phyloP scores from a whole-genome alignment of 495 filamentous ascomycete genomes.

The Neurospora terricola region DNA sequence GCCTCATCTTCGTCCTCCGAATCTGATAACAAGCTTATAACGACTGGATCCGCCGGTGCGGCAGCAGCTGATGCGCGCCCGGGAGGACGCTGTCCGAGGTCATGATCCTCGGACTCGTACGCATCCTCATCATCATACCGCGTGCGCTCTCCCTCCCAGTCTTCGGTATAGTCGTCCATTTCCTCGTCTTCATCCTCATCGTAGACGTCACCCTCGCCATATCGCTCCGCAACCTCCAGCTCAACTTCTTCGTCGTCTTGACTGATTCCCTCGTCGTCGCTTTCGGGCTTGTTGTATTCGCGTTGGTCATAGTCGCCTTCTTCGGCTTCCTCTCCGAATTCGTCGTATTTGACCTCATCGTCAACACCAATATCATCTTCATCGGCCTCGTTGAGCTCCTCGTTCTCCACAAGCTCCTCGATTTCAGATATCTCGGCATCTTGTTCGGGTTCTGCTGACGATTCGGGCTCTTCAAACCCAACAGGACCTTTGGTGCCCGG shows the following conservation, averaged over 20 bases:
- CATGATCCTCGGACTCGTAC: conserved; percentile 16
- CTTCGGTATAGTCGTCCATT: conserved; percentile 12
- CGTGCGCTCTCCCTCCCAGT: conserved; percentile 18
- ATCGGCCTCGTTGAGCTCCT: neutral
- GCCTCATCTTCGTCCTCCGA: conserved; percentile 24
- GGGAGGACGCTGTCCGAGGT: conserved; percentile 6
- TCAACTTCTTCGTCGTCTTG: conserved; percentile 32
- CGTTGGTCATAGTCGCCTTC: conserved; percentile 24
- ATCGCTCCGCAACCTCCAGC: conserved; percentile 24
- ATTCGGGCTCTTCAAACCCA: neutral
- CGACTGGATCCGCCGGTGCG: conserved; percentile 11
- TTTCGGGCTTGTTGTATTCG: conserved; percentile 12
- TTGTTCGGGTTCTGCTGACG: neutral
- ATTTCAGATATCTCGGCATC: neutral
- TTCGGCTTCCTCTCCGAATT: conserved; percentile 17
- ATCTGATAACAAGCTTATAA: conserved; percentile 30
- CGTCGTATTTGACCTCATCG: conserved; percentile 13
- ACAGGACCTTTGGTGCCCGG: neutral
- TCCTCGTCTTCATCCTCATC: conserved; percentile 22
- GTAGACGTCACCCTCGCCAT: conserved; percentile 30
- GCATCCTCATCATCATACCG: conserved; percentile 17
- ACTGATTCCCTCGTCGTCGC: conserved; percentile 24
- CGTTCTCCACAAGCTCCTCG: conserved; percentile 7
- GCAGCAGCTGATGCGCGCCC: neutral
- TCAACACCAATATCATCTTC: conserved; percentile 11